Evolutionary conservation across 495 filamentous ascomycete genomes (phyloP), one percentile per base, ranked within the genome.

Genomic region (Aeminium ludgeri): DNA sequence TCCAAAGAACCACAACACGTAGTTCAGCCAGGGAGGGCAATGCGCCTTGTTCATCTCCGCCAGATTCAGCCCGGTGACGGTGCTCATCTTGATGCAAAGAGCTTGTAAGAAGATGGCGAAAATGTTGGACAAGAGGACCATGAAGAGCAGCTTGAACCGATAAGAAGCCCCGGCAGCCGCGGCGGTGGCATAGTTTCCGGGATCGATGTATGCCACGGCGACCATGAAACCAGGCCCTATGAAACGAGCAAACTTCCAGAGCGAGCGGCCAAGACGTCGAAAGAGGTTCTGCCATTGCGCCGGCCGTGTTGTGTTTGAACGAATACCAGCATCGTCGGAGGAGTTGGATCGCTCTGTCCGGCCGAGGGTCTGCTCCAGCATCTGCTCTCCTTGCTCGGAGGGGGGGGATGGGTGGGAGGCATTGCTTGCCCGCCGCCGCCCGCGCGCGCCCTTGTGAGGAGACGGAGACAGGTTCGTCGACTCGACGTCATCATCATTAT

Each of bases 201-300:
- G 41, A 36, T 45, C 38, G 41, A 52, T 54, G 46, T 54, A 59
- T 37, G 49, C 52, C 31, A 86, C 81, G 12, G 79, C 72, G 41
- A 87, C 70, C 60, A 93, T 70, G 57, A 92, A 86, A 1, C 85
- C 85, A 10, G 86, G 86, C 0, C 86, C 86, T 34, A 92, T 63
- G 54, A 94, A 94, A 25, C 23, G 8, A 4, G 23, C 23, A 25
- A 25, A 25, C 8, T 25, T 25, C 23, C 23, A 25, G 23, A 25
- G 23, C 23, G 23, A 25, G 23, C 23, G 23, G 8, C 23, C 3
- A 8, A 25, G 4, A 25, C 23, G 4, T 25, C 23, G 23, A 25
- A 25, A 25, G 4, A 8, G 23, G 23, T 8, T 3, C 8, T 25
- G 23, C 23, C 23, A 25, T 25, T 25, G 23, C 23, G 8, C 4